Evolutionary conservation across 495 filamentous ascomycete genomes (phyloP).

Genomic region (Astrothelium subdiscretum): DNA sequence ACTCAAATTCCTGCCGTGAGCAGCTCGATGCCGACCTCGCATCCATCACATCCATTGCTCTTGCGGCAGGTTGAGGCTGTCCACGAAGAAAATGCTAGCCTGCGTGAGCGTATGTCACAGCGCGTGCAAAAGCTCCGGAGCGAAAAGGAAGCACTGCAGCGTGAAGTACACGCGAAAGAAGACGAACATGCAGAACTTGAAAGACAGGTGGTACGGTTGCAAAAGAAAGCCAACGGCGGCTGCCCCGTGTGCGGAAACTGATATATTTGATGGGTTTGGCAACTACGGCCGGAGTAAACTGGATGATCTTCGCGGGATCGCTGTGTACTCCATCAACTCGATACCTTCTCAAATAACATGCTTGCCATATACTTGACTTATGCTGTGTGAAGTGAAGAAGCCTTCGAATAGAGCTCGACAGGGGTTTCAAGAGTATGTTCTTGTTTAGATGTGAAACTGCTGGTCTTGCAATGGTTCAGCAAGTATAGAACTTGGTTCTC

Average conservation of each 20-base stretch:
- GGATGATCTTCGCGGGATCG: background rate
- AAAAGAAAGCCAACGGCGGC: conserved; percentile 3
- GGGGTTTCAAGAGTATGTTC: no score
- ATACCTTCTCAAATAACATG: no score
- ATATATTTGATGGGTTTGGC: background rate
- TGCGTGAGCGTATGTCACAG: conserved; percentile 17
- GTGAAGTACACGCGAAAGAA: conserved; percentile 20
- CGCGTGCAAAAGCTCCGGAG: conserved; percentile 16
- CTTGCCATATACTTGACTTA: no score
- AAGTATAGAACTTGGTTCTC: no score
- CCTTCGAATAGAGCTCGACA: no score
- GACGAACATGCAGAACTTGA: conserved; percentile 19
- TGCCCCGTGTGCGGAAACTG: background rate
- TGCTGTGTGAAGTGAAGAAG: no score
- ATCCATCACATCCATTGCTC: conserved; percentile 4
- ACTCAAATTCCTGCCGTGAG: background rate
- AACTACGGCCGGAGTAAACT: background rate
- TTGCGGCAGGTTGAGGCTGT: conserved; percentile 12
- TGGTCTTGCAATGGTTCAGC: no score
- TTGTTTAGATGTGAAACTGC: no score
- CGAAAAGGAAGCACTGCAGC: conserved; percentile 21
- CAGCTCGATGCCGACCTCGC: background rate
- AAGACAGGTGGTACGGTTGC: conserved; percentile 16
- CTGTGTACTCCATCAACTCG: no score
- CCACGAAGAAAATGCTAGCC: conserved; percentile 16